Percentiles rank a stretch among this genome's conserved stretches.
phyloP scores from a whole-genome alignment of 176 grass and related monocot species.

The Thinopyrum elongatum region DNA sequence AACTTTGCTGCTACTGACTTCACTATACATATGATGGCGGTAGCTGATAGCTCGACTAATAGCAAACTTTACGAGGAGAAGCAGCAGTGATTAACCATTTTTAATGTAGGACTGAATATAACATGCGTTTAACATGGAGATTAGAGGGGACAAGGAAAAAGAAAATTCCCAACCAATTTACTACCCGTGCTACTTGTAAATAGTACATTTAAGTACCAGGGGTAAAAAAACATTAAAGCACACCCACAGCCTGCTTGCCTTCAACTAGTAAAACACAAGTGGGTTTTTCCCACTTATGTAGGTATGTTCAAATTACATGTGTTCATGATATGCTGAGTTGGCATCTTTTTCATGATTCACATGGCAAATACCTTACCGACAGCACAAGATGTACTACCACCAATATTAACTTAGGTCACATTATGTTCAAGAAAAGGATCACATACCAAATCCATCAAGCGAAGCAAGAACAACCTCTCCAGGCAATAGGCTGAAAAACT shows the following conservation, averaged over 20 bases:
- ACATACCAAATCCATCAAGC: slow-evolving; percentile 81
- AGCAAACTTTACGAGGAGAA: not conserved
- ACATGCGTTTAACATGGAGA: not conserved
- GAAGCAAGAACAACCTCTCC: slow-evolving; percentile 92
- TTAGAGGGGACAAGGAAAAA: not conserved
- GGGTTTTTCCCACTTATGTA: not conserved
- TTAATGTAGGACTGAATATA: not conserved
- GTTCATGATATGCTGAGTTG: not conserved
- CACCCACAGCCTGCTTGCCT: not conserved
- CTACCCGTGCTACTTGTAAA: not conserved
- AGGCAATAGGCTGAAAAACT: slow-evolving; percentile 52
- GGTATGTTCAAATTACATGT: not conserved
- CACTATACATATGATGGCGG: not conserved
- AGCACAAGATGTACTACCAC: not conserved
- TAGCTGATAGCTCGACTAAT: not conserved
- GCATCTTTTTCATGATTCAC: not conserved
- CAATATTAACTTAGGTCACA: not conserved
- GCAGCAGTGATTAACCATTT: not conserved
- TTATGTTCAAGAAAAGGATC: not conserved
- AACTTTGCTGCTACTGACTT: not conserved
- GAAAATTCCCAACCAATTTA: not conserved
- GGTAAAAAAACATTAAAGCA: not conserved
- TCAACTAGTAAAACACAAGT: not conserved
- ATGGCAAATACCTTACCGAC: not conserved
- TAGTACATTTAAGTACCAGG: not conserved